Evolutionary conservation across 805 yeast genomes (phyloP), one percentile per base, ranked within the genome.

Genomic region (Schwanniomyces pseudopolymorphus): DNA sequence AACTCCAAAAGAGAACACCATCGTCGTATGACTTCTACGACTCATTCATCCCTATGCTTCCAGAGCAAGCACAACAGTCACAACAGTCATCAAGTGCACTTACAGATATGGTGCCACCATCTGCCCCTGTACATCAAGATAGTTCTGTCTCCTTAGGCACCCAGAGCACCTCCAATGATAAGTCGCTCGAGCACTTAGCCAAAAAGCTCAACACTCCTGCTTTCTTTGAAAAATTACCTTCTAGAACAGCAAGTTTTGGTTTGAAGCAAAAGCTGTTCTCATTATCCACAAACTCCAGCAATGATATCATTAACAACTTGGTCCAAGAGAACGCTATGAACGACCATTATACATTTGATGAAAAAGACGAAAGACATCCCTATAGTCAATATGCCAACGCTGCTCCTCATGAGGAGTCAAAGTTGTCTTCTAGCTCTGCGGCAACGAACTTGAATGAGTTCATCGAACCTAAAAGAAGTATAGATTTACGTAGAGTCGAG

Each of bases 21-120:
- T 56, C 64, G 9, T 55, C 71, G 21, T 72, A 70, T 54, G 76
- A 71, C 46, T 71, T 72, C 50, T 73, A 73, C 59, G 75, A 73
- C 42, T 46, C 70, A 6, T 60, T 72, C 47, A 71, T 73, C 45
- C 78, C 78, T 3, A 60, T 71, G 7, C 47, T 71, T 41, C 69
- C 67, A 17, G 47, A 48, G 27, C n/a, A n/a, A n/a, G n/a, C n/a
- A n/a, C n/a, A 35, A 14, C 33, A 16, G 14, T n/a, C n/a, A 13
- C 44, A 37, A 11, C n/a, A 47, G 5, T 42, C 50, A 10, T 35
- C 47, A n/a, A 44, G 42, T 3, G 43, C 42, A 11, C 33, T 43
- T 11, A 45, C 46, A 35, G 43, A 36, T 36, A 42, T 37, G 22
- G 41, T 14, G 24, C 42, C 41, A 13, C 46, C 49, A 24, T 16